Percentiles rank a stretch among this genome's conserved stretches.
Evolutionary conservation across 257 asterid genomes (phyloP).

Genomic region (Ophiorrhiza pumila): DNA sequence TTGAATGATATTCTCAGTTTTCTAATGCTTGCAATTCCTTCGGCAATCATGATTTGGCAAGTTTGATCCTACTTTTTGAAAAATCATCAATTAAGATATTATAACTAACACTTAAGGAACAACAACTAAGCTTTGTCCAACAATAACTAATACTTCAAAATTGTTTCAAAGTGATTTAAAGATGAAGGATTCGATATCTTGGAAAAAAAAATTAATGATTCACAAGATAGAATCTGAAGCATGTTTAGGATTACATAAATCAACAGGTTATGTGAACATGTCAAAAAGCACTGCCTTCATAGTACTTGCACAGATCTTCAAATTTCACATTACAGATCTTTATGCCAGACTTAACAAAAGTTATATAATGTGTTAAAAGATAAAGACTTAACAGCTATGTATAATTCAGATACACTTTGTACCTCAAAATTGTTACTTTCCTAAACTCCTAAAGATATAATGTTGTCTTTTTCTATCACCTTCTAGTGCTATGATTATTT

Average conservation of each 20-base stretch:
- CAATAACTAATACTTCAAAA: too few relatives aligned
- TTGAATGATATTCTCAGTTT: conserved; percentile 30
- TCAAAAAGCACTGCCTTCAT: too few relatives aligned
- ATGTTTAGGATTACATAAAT: background rate
- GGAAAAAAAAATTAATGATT: too few relatives aligned
- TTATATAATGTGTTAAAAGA: too few relatives aligned
- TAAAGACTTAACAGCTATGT: too few relatives aligned
- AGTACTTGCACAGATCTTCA: background rate
- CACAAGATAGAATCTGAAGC: background rate
- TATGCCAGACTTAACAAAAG: too few relatives aligned
- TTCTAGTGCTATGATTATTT: background rate
- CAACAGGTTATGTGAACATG: background rate
- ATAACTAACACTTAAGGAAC: too few relatives aligned
- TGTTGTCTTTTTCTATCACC: background rate
- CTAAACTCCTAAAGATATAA: background rate
- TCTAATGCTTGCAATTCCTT: conserved; percentile 59
- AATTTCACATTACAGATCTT: too few relatives aligned
- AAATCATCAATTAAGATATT: too few relatives aligned
- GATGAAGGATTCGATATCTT: background rate
- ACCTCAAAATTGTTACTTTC: background rate
- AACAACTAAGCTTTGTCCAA: too few relatives aligned
- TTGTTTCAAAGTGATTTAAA: background rate
- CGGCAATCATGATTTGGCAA: conserved; percentile 67
- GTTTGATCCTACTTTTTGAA: background rate
- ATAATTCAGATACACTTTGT: background rate